A percentile compares a stretch with the other conserved stretches of the same genome.
These are phyloP conservation scores for Phyllosticta paracitricarpa DNA, from an alignment of 2,329 filamentous ascomycete genomes.

Conservation along the genomic window DNA sequence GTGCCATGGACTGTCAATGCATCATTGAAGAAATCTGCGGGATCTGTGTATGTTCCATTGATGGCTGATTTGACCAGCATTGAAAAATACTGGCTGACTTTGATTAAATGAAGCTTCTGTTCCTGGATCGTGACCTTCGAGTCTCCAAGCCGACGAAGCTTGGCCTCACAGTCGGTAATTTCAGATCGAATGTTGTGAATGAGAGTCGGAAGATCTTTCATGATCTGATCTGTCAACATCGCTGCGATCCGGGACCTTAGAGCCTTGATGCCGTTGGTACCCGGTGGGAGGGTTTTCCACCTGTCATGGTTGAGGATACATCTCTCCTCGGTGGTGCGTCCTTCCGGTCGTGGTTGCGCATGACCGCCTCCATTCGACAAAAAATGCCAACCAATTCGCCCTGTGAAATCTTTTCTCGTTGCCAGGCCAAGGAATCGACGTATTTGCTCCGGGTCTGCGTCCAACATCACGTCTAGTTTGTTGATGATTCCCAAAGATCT, in stretches of 20 bases:
- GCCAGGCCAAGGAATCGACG: slow-evolving; percentile 30
- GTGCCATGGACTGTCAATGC: slow-evolving; percentile 2
- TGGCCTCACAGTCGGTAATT: slow-evolving; percentile 22
- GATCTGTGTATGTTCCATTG: slow-evolving; percentile 29
- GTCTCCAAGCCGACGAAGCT: slow-evolving; percentile 39
- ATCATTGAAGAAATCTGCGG: neutral
- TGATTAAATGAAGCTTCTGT: slow-evolving; percentile 40
- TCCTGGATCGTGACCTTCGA: slow-evolving; percentile 35
- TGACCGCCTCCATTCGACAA: slow-evolving; percentile 40
- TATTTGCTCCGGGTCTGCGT: slow-evolving; percentile 31
- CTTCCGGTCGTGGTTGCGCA: slow-evolving; percentile 11
- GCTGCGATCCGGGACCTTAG: slow-evolving; percentile 37
- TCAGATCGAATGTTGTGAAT: slow-evolving; percentile 33
- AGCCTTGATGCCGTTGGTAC: slow-evolving; percentile 36
- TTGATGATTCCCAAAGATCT: slow-evolving; percentile 49
- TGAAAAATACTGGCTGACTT: slow-evolving; percentile 35
- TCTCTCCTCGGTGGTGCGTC: slow-evolving; percentile 29
- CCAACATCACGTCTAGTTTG: slow-evolving; percentile 41
- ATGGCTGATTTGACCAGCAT: slow-evolving; percentile 36
- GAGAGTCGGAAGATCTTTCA: slow-evolving; percentile 20
- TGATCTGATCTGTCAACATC: slow-evolving; percentile 27
- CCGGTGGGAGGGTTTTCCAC: slow-evolving; percentile 20
- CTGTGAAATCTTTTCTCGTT: slow-evolving; percentile 30
- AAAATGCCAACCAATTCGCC: slow-evolving; percentile 43
- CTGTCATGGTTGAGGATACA: slow-evolving; percentile 23